Percentiles rank a stretch among this genome's conserved stretches.
Evolutionary conservation across 306 rosid genomes (phyloP).

Genomic region (Pyrus bretschneideri): DNA sequence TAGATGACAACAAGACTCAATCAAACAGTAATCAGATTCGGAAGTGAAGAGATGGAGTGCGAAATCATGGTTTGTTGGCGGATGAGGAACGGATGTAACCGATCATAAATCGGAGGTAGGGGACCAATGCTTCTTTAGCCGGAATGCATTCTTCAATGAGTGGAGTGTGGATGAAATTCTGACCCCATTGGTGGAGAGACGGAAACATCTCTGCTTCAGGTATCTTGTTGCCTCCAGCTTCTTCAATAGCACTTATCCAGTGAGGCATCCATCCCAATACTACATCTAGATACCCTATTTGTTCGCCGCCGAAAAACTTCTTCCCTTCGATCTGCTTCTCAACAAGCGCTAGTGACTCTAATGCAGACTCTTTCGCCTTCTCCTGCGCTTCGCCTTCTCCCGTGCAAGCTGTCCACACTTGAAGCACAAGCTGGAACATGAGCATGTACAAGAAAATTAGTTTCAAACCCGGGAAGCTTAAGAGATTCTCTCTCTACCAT

Average conservation of each 20-base stretch:
- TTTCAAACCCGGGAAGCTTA: too few relatives aligned
- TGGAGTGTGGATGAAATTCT: constrained; percentile 37
- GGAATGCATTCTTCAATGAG: constrained; percentile 41
- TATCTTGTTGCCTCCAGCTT: constrained; percentile 38
- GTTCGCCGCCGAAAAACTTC: constrained; percentile 27
- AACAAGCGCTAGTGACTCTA: constrained; percentile 28
- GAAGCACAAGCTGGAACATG: constrained; percentile 25
- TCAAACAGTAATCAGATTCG: neutral
- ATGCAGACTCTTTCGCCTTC: constrained; percentile 34
- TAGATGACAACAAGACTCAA: neutral
- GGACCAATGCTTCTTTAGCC: constrained; percentile 5
- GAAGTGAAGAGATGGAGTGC: neutral
- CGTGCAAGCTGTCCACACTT: constrained; percentile 24
- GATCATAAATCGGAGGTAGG: constrained; percentile 11
- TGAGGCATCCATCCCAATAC: constrained; percentile 30
- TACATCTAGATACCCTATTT: constrained; percentile 32
- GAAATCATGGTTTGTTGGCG: constrained; percentile 14
- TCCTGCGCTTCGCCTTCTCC: constrained; percentile 39
- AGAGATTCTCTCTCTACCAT: too few relatives aligned
- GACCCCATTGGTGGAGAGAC: constrained; percentile 44
- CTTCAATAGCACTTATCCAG: constrained; percentile 47
- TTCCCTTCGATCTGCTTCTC: constrained; percentile 52
- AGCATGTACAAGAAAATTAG: neutral
- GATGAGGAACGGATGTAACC: constrained; percentile 32
- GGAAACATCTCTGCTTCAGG: constrained; percentile 43